Base-by-base conservation (phyloP, 495 filamentous ascomycete species). In the Lasiosphaeria hispida region DNA sequence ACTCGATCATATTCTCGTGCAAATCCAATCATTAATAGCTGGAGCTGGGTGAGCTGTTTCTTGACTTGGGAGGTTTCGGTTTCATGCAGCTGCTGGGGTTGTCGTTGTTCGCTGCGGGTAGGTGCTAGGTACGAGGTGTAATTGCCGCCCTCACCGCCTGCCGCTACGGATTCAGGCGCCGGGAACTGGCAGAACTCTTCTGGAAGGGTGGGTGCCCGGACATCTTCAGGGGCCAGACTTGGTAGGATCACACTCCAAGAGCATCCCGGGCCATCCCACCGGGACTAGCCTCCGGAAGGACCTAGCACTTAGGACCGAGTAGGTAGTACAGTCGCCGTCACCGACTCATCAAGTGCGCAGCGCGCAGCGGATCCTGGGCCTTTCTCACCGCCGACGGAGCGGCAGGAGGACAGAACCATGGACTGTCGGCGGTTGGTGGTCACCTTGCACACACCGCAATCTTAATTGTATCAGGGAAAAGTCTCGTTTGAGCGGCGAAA, bases 121-220 rank as follows among this genome's bases (percentile, higher is more conserved):
- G n/a, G n/a, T n/a, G n/a, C 23, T 30, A 2, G 23, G 23, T 30
- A 30, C 23, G 23, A 30, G 23, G 23, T 30, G 23, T 30, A 33
- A 1, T 13, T n/a, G 3, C 33, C 19, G 33, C 19, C 15, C 38
- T 53, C 49, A 53, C 49, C 49, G 49, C 49, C 49, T 53, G 49
- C 38, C 34, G 3, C 14, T 53, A 4, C 14, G 15, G 4, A 23
- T 18, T n/a, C 33, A 52, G 13, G 14, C 4, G 54, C n/a, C 23
- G 23, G 23, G 2, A 30, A 30, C 23, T 30, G 5, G 47, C 13
- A 44, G 48, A 62, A 59, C 53, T n/a, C 33, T 58, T 66, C 58
- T 66, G 58, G 64, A 57, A 58, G 40, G 39, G 19, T 58, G 57
- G 51, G 60, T 35, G 41, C 39, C 40, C 45, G 50, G 40, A 35